A percentile compares a stretch with the other conserved stretches of the same genome.
Evolutionary conservation across 306 rosid species (phyloP).

Genomic region (Prunus fruticosa): DNA sequence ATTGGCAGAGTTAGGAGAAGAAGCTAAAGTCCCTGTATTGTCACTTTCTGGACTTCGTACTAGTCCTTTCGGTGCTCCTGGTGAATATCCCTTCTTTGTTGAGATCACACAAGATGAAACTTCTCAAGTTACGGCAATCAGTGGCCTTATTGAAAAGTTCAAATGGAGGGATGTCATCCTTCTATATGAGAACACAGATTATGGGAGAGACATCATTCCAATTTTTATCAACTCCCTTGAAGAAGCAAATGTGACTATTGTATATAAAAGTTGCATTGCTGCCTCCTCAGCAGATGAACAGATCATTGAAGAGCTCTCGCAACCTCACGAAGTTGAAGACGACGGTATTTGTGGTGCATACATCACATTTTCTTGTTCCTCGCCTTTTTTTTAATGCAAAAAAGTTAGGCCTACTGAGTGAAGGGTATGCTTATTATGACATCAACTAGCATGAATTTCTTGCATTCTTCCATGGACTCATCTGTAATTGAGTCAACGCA

Average conservation of each 20-base stretch:
- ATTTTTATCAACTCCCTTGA: no score
- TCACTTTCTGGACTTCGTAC: not conserved
- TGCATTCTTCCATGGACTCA: not conserved
- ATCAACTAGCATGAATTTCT: not conserved
- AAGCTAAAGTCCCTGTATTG: slow-evolving; percentile 3
- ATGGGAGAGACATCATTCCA: no score
- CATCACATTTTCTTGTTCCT: not conserved
- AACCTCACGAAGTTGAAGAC: not conserved
- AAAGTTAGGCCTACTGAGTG: not conserved
- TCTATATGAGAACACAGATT: slow-evolving; percentile 6
- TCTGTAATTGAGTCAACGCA: no score
- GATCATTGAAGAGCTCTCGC: slow-evolving; percentile 5
- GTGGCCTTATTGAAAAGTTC: not conserved
- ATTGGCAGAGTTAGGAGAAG: slow-evolving; percentile 1
- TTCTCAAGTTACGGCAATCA: not conserved
- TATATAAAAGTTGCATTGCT: not conserved
- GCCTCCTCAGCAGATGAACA: not conserved
- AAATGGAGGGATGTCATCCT: slow-evolving; percentile 10
- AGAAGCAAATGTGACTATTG: no score
- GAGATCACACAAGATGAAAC: not conserved
- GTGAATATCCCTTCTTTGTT: not conserved
- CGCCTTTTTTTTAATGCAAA: slow-evolving; percentile 4
- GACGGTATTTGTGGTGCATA: slow-evolving; percentile 1
- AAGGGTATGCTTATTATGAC: not conserved
- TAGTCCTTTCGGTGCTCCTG: not conserved